Evolutionary conservation across 2,329 filamentous ascomycete genomes (phyloP).

Genomic region (Talaromyces piceae): DNA sequence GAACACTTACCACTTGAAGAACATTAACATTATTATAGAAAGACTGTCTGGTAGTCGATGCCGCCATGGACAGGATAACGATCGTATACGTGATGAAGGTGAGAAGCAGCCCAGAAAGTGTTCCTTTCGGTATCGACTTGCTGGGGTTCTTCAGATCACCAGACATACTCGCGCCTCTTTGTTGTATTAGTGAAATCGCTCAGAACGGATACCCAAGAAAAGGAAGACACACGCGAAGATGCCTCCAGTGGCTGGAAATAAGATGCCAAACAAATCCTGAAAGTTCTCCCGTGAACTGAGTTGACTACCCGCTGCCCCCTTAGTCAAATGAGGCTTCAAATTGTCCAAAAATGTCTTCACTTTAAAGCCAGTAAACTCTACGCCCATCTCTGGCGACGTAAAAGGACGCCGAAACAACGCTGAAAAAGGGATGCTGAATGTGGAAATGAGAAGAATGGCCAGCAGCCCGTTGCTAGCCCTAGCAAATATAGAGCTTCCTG

Average conservation of each 20-base stretch:
- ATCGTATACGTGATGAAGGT: constrained; percentile 70
- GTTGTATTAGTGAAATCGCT: constrained; percentile 42
- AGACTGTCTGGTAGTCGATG: constrained; percentile 65
- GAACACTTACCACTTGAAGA: constrained; percentile 55
- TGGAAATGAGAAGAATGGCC: constrained; percentile 62
- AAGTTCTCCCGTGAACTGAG: constrained; percentile 61
- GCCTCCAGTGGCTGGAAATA: constrained; percentile 65
- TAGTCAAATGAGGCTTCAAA: constrained; percentile 59
- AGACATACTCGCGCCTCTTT: constrained; percentile 76
- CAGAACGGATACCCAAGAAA: not conserved
- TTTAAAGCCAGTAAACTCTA: constrained; percentile 73
- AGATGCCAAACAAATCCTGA: constrained; percentile 74
- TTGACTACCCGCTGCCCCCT: constrained; percentile 54
- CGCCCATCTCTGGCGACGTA: constrained; percentile 50
- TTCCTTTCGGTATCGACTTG: constrained; percentile 78
- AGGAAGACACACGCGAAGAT: constrained; percentile 46
- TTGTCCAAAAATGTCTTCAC: constrained; percentile 65
- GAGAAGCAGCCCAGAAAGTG: constrained; percentile 65
- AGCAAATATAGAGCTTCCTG: constrained; percentile 72
- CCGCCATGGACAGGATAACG: constrained; percentile 71
- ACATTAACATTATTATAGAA: constrained; percentile 70
- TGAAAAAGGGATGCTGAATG: constrained; percentile 77
- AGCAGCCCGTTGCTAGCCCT: constrained; percentile 72
- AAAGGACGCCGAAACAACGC: constrained; percentile 63
- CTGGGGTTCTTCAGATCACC: constrained; percentile 77